Evolutionary conservation across 2,329 filamentous ascomycete genomes (phyloP), one percentile per base, ranked within the genome.

Genomic region (Sphaerostilbella broomeana): DNA sequence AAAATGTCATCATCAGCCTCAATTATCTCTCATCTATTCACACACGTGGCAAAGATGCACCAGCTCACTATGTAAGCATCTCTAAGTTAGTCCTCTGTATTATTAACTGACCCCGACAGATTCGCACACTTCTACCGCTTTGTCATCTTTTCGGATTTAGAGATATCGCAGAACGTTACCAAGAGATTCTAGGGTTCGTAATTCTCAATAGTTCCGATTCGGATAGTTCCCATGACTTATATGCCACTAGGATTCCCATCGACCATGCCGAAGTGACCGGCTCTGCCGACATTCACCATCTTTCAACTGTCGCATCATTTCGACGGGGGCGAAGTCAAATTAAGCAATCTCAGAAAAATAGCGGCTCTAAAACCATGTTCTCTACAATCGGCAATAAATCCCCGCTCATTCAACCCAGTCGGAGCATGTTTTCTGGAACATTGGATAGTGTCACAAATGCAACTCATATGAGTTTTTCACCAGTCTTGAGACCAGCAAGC

Each of bases 1-100:
- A 49, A 12, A 52, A 54, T 36, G 41, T 55, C 7, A 34, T 42
- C 8, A 43, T 37, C n/a, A 49, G 49, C 16, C 35, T 55, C 16
- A 38, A 44, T 29, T 49, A 47, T 20, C 42, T 50, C 6, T 16
- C 47, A 13, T 18, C 33, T 2, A 45, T 51, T 17, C 35, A 46
- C 20, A 16, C 17, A 29, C 35, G 42, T n/a, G 44, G 48, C 16
- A 46, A 46, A 9, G 41, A 45, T 12, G 46, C 42, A 9, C 38
- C 46, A 22, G 46, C 38, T n/a, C 45, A 48, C 13, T 46, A 47
- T 38, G 45, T 43, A 22, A 6, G 35, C 10, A 28, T 9, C 8
- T 13, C 7, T n/a, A n/a, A n/a, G n/a, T n/a, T 28, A 13, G 15
- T 24, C 16, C 12, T 9, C 5, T 8, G 9, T 24, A 6, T 13